Conservation (phyloP, 176 grass and related monocot genomes). For the Triticum turgidum region DNA sequence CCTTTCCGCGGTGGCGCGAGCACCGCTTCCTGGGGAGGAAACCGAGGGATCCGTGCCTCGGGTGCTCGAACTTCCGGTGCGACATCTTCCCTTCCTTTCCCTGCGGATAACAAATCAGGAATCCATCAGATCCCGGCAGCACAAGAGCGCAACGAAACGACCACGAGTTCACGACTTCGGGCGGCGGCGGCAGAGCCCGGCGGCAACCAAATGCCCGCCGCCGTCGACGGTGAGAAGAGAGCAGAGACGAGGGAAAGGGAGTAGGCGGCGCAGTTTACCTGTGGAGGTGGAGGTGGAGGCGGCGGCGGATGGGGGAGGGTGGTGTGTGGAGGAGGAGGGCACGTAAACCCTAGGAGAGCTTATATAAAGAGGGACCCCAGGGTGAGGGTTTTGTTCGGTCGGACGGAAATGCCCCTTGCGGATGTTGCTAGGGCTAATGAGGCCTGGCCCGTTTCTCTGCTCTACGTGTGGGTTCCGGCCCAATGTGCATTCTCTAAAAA, state of each 20-base stretch:
- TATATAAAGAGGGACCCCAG: background rate
- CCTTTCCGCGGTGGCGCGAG: constrained; percentile 89
- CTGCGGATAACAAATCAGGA: background rate
- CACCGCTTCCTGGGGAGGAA: constrained; percentile 89
- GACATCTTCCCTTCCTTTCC: constrained; percentile 71
- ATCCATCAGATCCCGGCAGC: constrained; percentile 18
- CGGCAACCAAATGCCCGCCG: background rate
- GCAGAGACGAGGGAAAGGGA: background rate
- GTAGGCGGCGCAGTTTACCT: constrained; percentile 7
- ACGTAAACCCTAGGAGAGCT: constrained; percentile 37
- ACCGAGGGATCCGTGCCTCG: constrained; percentile 92
- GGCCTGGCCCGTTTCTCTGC: background rate
- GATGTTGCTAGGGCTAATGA: background rate
- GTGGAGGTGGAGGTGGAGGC: background rate
- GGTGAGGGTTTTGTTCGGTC: constrained; percentile 27
- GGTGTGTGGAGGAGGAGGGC: constrained; percentile 17
- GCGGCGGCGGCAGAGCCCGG: background rate
- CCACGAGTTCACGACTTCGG: background rate
- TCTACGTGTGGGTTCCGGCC: background rate
- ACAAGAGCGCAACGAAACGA: background rate
- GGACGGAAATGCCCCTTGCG: constrained; percentile 30
- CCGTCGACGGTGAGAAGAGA: background rate
- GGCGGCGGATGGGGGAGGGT: background rate
- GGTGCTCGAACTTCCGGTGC: constrained; percentile 97
- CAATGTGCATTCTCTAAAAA: too few relatives aligned